These are phyloP conservation scores for Candida tropicalis DNA, from an alignment of 1,139 yeast genomes.

Conservation along the genomic window DNA sequence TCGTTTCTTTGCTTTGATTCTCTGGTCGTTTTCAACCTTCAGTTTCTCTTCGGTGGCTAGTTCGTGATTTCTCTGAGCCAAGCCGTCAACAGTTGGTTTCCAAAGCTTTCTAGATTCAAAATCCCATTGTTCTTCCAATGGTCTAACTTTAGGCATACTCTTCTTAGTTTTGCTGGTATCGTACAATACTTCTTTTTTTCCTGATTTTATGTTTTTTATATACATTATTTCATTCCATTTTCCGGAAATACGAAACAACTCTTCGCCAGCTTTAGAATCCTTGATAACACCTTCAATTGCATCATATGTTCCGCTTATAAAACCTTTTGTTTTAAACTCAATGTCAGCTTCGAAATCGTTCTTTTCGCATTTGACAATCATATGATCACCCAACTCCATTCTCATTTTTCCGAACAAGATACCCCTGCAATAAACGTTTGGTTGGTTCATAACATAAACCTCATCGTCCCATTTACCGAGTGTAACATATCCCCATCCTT, in stretches of 20 bases:
- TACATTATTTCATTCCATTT: constrained; percentile 92
- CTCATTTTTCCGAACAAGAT: constrained; percentile 86
- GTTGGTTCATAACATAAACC: constrained; percentile 80
- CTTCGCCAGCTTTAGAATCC: constrained; percentile 53
- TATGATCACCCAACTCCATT: constrained; percentile 90
- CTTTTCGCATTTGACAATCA: constrained; percentile 68
- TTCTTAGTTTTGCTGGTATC: constrained; percentile 62
- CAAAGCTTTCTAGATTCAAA: constrained; percentile 83
- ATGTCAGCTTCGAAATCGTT: constrained; percentile 72
- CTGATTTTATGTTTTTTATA: constrained; percentile 56
- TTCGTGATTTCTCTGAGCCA: constrained; percentile 73
- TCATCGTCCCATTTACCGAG: constrained; percentile 66
- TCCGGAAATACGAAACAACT: constrained; percentile 70
- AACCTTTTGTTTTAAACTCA: constrained; percentile 94
- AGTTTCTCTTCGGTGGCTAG: constrained; percentile 87
- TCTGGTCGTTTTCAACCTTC: constrained; percentile 81
- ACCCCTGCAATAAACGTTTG: constrained; percentile 95
- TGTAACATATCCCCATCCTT: constrained; percentile 77
- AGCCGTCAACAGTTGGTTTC: constrained; percentile 78
- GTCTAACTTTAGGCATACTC: constrained; percentile 69
- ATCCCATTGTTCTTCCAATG: constrained; percentile 75
- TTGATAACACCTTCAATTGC: constrained; percentile 78
- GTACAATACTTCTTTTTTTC: constrained; percentile 54
- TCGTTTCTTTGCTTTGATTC: constrained; percentile 72
- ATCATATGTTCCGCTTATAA: constrained; percentile 89